Evolutionary conservation across 208 protist genomes (phyloP).

Genomic region (Lotmaria passim): DNA sequence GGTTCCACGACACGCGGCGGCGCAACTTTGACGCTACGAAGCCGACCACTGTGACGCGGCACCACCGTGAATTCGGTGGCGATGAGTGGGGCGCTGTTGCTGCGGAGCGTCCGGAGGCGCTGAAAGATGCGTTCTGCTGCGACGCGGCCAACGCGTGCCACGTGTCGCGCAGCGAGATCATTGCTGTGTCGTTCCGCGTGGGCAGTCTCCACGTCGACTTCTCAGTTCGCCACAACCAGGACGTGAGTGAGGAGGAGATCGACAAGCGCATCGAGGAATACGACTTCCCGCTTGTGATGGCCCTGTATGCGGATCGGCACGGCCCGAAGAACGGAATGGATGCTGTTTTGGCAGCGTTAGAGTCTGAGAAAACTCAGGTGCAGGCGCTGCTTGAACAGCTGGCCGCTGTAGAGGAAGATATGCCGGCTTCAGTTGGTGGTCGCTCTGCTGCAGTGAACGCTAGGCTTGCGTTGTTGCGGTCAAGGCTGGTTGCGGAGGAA

Average conservation of each 20-base stretch:
- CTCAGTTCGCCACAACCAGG: conserved; percentile 43
- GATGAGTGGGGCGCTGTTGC: conserved; percentile 41
- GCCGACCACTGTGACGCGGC: background rate
- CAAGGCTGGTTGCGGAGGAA: background rate
- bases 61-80: conserved; percentile 22
- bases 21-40: conserved; percentile 13
- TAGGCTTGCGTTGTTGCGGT: background rate
- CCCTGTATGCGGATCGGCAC: background rate
- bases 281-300: too few species aligned
- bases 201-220: conserved; percentile 45
- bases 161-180: conserved; percentile 33
- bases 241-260: conserved; percentile 20
- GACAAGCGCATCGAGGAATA: too few species aligned
- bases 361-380: background rate
- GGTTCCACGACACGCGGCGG: conserved; percentile 13
- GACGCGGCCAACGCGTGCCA: conserved; percentile 45
- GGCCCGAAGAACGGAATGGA: background rate
- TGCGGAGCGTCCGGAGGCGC: conserved; percentile 17
- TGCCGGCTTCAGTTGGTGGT: too few species aligned
- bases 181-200: conserved; percentile 26
- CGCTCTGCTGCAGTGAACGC: background rate
- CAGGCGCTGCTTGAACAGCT: background rate
- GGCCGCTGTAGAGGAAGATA: too few species aligned
- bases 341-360: background rate
- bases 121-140: conserved; percentile 30